phyloP scores from a whole-genome alignment of 805 yeast genomes.

The Teunomyces stri region DNA sequence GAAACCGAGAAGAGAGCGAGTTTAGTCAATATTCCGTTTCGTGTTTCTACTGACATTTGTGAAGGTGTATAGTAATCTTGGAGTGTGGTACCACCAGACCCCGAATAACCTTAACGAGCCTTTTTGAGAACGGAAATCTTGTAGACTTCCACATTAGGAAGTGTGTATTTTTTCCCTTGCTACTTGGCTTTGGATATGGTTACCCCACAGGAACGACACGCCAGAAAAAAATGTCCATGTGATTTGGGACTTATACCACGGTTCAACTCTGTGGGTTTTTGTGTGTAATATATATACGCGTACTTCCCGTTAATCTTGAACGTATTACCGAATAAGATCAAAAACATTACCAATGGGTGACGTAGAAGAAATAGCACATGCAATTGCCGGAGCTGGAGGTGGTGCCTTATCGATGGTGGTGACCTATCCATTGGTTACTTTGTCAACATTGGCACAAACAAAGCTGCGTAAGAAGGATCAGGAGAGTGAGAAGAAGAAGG shows the following conservation, averaged over 20 bases:
- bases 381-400: slow-evolving; percentile 92
- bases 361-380: slow-evolving; percentile 67
- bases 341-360: slow-evolving; percentile 24
- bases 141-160: background rate
- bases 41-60: slow-evolving; percentile 31
- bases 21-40: slow-evolving; percentile 33
- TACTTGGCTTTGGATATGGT: background rate
- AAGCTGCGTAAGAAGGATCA: slow-evolving; percentile 27
- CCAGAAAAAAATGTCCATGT: background rate
- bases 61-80: background rate
- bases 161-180: background rate
- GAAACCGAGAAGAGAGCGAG: slow-evolving; percentile 29
- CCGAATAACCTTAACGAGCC: background rate
- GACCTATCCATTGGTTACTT: slow-evolving; percentile 85
- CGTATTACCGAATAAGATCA: background rate
- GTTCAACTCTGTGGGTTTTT: slow-evolving; percentile 4
- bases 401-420: slow-evolving; percentile 85
- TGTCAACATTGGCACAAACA: slow-evolving; percentile 89
- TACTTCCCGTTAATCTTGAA: background rate
- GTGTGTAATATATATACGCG: slow-evolving; percentile 5
- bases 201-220: slow-evolving; percentile 2
- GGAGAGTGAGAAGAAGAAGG: slow-evolving; percentile 5
- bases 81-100: background rate
- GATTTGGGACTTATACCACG: slow-evolving; percentile 9
- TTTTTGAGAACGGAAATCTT: background rate